Evolutionary conservation across 306 rosid genomes (phyloP).

Genomic region (Rubus idaeus): DNA sequence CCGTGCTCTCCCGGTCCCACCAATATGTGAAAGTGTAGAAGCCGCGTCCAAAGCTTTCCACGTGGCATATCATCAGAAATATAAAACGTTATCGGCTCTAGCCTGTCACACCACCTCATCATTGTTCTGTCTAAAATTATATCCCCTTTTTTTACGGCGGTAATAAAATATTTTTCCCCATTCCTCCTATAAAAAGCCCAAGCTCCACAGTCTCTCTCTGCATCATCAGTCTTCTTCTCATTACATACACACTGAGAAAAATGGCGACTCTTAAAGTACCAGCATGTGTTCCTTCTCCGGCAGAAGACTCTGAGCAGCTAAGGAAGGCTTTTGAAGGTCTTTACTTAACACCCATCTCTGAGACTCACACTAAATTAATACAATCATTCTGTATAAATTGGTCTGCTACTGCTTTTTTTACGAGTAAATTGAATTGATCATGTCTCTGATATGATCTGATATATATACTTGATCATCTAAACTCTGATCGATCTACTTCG

Average conservation of each 20-base stretch:
- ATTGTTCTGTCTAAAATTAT: background rate
- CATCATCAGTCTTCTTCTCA: background rate
- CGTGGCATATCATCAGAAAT: background rate
- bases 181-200: background rate
- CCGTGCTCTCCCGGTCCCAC: background rate
- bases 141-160: background rate
- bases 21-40: background rate
- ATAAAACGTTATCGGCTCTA: background rate
- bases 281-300: conserved; percentile 14
- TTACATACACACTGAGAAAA: background rate
- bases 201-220: background rate
- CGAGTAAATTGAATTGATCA: background rate
- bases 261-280: conserved; percentile 18
- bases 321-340: conserved; percentile 19
- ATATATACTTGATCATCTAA: background rate
- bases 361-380: background rate
- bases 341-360: background rate
- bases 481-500: background rate
- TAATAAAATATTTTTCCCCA: background rate
- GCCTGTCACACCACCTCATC: background rate
- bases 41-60: background rate
- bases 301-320: conserved; percentile 12
- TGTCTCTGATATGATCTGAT: conserved; percentile 1
- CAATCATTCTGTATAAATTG: background rate
- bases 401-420: background rate